Evolutionary conservation across 148 eudicot genomes (phyloP), one percentile per base, ranked within the genome.

Genomic region (Beta vulgaris): DNA sequence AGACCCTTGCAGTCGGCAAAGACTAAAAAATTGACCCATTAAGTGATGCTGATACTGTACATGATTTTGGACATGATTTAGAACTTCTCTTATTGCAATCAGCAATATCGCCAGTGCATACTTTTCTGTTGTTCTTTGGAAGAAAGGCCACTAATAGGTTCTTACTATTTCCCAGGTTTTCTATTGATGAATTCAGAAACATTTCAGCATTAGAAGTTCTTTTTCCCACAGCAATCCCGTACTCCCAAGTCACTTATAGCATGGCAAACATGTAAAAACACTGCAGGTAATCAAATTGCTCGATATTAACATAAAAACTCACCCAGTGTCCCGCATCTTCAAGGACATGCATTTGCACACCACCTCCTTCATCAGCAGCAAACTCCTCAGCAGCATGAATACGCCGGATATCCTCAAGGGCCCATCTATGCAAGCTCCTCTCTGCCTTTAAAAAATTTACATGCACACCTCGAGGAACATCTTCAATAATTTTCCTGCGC

Each of bases 241-340:
- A n/a, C n/a, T n/a, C n/a, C n/a, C n/a, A n/a, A n/a, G n/a, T n/a
- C n/a, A n/a, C n/a, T n/a, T n/a, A n/a, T n/a, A n/a, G n/a, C n/a
- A n/a, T n/a, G n/a, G n/a, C n/a, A n/a, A n/a, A n/a, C n/a, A n/a
- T n/a, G n/a, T n/a, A n/a, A n/a, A n/a, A 48, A 67, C 23, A 51
- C 37, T 63, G 66, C 65, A 23, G 69, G 31, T 60, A 44, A 43
- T 32, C 69, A 53, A 40, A 73, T 1, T 28, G 62, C 36, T 55
- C 44, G 74, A 42, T 4, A 13, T 44, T 11, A 11, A 57, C 9
- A 48, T 12, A 74, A 72, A 66, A 76, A 73, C 86, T 76, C 82
- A 91, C 98, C 98, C 98, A 93, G 72, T 93, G 98, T 40, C 98
- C 98, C 39, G 98, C 93, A 80, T 91, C 98, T 91, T 93, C 96